Conservation (phyloP, 208 protist species). For the Acanthamoeba triangularis region DNA sequence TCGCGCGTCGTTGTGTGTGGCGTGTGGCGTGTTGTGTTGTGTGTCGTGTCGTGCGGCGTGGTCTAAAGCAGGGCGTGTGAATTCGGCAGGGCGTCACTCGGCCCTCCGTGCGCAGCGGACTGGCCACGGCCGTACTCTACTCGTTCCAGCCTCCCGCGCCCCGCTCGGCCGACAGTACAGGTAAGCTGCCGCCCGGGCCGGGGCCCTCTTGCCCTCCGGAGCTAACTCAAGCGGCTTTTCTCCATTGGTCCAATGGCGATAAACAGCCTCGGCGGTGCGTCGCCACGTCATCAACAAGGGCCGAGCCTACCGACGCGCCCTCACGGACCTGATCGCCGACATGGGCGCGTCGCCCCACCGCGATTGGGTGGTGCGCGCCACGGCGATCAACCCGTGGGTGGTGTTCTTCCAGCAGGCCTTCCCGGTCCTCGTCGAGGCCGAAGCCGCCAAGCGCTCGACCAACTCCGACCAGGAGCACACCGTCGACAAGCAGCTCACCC, state of each 20-base stretch:
- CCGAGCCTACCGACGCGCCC: conserved; percentile 31
- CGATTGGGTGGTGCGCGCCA: conserved; percentile 64
- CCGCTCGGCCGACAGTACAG: conserved; percentile 41
- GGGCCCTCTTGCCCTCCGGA: not conserved
- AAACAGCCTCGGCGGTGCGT: conserved; percentile 16
- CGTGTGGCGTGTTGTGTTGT: not conserved
- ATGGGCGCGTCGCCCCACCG: conserved; percentile 63
- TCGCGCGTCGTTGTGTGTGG: not conserved
- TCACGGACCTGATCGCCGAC: conserved; percentile 52
- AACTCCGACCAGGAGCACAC: conserved; percentile 35
- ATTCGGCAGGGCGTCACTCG: conserved; percentile 36
- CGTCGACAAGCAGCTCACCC: conserved; percentile 62
- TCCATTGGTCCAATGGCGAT: not conserved
- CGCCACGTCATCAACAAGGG: conserved; percentile 72
- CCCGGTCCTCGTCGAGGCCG: conserved; percentile 61
- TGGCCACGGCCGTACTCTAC: conserved; percentile 64
- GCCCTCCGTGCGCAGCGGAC: conserved; percentile 50
- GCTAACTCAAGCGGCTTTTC: not conserved
- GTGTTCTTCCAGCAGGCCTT: conserved; percentile 62
- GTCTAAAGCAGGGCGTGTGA: not conserved
- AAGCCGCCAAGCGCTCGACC: conserved; percentile 53
- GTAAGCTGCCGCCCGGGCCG: not conserved
- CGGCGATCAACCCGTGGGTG: conserved; percentile 57
- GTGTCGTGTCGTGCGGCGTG: not conserved
- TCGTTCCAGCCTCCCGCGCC: conserved; percentile 63